Evolutionary conservation across 371 early-diverging fungal species (phyloP).

Genomic region (Mortierella sp.): DNA sequence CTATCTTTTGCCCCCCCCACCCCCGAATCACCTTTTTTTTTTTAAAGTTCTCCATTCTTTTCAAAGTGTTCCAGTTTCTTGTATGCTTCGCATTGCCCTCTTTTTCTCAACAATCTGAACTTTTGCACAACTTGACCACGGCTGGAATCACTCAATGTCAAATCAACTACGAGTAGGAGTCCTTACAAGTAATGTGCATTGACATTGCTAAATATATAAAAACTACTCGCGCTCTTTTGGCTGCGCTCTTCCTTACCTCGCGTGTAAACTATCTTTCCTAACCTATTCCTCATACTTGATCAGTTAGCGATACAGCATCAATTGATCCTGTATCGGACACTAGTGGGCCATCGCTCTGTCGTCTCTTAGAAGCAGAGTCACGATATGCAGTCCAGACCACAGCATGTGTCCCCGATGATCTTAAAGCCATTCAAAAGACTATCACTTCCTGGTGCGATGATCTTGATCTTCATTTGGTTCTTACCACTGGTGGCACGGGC

Average conservation of each 20-base stretch:
- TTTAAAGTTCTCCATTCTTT: neutral
- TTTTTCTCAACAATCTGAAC: neutral
- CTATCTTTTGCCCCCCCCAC: too few relatives aligned
- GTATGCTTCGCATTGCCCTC: neutral
- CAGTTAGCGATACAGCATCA: conserved; percentile 76
- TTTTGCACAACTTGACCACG: neutral
- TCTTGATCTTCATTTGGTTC: conserved; percentile 69
- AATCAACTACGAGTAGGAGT: conserved; percentile 42
- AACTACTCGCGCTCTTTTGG: neutral
- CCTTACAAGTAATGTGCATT: conserved; percentile 39
- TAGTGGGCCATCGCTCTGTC: conserved; percentile 71
- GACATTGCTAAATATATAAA: neutral
- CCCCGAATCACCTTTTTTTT: neutral
- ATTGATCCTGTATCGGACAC: conserved; percentile 64
- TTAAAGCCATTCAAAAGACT: conserved; percentile 61
- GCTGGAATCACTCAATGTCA: conserved; percentile 13
- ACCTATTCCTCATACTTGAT: neutral
- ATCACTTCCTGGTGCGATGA: conserved; percentile 67
- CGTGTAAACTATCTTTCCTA: neutral
- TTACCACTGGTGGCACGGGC: conserved; percentile 96
- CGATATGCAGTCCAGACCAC: conserved; percentile 54
- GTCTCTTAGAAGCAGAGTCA: conserved; percentile 52
- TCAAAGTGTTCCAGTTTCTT: neutral
- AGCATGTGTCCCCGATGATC: conserved; percentile 68
- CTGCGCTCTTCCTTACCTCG: neutral